Base-by-base conservation (phyloP, 2,329 filamentous ascomycete species). In the Cladorrhinum sp. region DNA sequence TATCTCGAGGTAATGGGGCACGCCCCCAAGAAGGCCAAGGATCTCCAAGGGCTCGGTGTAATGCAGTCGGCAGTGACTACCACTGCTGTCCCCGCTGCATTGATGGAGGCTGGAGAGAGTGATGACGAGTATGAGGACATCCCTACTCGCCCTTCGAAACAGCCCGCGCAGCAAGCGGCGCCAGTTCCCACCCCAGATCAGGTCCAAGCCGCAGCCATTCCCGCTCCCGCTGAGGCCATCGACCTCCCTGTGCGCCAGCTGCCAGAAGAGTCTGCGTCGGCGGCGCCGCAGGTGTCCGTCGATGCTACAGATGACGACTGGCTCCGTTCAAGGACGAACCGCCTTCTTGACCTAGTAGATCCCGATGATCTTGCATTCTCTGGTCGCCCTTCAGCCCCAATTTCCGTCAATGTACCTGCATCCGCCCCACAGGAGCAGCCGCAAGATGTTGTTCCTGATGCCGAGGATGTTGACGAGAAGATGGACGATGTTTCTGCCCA, bases 251-350 rank as follows among this genome's bases (percentile, higher is more conserved):
- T 64, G 55, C 48, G 62, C 45, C 36, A 60, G 27, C 22, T 66
- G 49, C 13, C 38, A 60, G 62, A 65, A 50, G 49, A 64, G 57
- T 36, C 62, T 55, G 54, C 59, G 50, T 32, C 54, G 57, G 56
- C 55, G 50, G 61, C 55, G 22, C 58, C 57, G 20, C 59, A 60
- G 25, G 64, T 65, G 20, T 23, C 61, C 20, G 57, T 51, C 53
- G 77, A 78, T 55, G 80, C 87, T 2, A 88, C 89, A 22, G 92
- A 97, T 75, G 86, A 88, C 62, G 93, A 98, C 74, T 99, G 95
- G 95, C 80, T 97, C 67, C 87, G 93, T 60, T 93, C 90, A 64
- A 86, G 90, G 67, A 98, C 93, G 13, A 97, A 88, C 75, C 85
- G 93, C 68, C 78, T 96, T 53, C 81, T 97, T 55, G 95, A 93